Base-by-base conservation (phyloP, 139 green algal species). In the Chlamydomonas incerta region DNA sequence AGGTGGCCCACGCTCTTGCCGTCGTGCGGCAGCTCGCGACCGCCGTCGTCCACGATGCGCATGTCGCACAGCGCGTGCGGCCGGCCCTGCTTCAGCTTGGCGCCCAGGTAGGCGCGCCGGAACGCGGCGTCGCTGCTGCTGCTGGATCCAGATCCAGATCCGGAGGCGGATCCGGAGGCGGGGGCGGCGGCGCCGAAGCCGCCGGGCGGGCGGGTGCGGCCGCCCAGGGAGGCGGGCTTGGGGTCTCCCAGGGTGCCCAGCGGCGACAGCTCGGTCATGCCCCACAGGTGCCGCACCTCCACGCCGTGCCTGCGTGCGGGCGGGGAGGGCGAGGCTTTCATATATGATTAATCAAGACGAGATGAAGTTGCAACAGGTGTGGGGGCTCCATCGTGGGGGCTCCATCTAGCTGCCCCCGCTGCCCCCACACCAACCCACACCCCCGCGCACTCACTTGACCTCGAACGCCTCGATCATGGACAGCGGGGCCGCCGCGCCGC, bases 251-350 rank as follows among this genome's bases (percentile, higher is more conserved):
- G 28, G 2, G 88, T 95, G 52, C 94, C 93, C 34, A 95, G 82
- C 13, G 95, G 95, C 0, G 70, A 90, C 26, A 95, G 70, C 88
- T 98, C 95, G 0, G 95, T 97, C 95, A 97, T 98, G 60, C 95
- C 94, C 90, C 81, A 91, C 85, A 94, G 75, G 83, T 95, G 92
- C 14, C 89, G 90, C 55, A 96, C 93, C 57, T 95, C 89, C 80
- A 94, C 88, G 24, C 89, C 86, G 37, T 92, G 75, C 72, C 88
- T 92, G 41, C 8, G 41, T 50, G 41, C n/a, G n/a, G n/a, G n/a
- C n/a, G n/a, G n/a, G n/a, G 31, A 31, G 70, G 52, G 52, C 11
- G 52, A 58, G 15, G 15, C 52, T n/a, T n/a, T n/a, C n/a, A n/a
- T n/a, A n/a, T n/a, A n/a, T n/a, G n/a, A n/a, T n/a, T n/a, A n/a